phyloP scores from a whole-genome alignment of 768 basidiomycete species.

The Suillus luteus region DNA sequence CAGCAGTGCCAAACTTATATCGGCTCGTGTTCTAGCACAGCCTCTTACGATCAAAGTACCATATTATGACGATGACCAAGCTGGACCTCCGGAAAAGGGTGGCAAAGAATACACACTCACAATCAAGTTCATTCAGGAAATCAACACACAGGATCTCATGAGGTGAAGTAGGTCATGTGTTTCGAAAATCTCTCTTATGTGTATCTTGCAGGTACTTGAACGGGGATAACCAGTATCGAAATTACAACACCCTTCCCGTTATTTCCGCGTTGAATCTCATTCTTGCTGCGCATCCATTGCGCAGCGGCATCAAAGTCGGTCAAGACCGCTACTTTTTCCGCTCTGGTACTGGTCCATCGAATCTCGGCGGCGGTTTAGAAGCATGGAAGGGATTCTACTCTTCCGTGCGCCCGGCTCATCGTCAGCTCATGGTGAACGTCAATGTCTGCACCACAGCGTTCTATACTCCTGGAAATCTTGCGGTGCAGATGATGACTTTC shows the following conservation, averaged over 20 bases:
- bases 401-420: constrained; percentile 42
- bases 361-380: constrained; percentile 53
- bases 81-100: constrained; percentile 30
- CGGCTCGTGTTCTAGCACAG: constrained; percentile 42
- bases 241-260: constrained; percentile 48
- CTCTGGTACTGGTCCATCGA: constrained; percentile 28
- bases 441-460: constrained; percentile 55
- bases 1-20: constrained; percentile 45
- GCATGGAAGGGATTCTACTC: constrained; percentile 57
- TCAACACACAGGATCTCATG: constrained; percentile 44
- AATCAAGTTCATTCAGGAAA: constrained; percentile 43
- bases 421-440: constrained; percentile 55
- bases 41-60: constrained; percentile 41
- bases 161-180: constrained; percentile 34
- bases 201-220: constrained; percentile 41
- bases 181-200: constrained; percentile 12
- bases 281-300: constrained; percentile 45
- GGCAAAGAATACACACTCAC: constrained; percentile 46
- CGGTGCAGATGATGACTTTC: constrained; percentile 44
- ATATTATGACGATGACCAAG: constrained; percentile 50
- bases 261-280: constrained; percentile 54
- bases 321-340: constrained; percentile 56
- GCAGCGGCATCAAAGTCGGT: constrained; percentile 53
- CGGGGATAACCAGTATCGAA: constrained; percentile 44
- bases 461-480: constrained; percentile 45